Evolutionary conservation across 2,329 filamentous ascomycete species (phyloP).

Genomic region (Microcyclospora tardicrescens): DNA sequence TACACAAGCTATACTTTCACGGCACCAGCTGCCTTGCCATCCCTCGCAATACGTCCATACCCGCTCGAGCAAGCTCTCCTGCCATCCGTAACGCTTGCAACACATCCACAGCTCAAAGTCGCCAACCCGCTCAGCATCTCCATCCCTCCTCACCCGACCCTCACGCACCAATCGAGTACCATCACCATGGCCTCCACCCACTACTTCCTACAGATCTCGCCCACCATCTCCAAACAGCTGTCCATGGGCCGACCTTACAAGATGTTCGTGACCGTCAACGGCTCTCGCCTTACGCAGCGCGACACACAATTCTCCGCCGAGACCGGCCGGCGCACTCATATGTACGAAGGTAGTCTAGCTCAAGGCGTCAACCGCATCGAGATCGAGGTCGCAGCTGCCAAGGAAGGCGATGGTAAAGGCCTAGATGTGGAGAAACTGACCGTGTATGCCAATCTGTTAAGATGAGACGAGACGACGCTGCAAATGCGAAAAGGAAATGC

Average conservation of each 20-base stretch:
- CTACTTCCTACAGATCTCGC: slow-evolving; percentile 57
- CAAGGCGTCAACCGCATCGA: slow-evolving; percentile 67
- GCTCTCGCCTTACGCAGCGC: slow-evolving; percentile 41
- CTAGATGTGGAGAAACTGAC: slow-evolving; percentile 67
- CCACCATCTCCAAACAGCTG: slow-evolving; percentile 44
- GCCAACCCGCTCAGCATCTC: slow-evolving; percentile 47
- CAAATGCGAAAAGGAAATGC: too few relatives aligned
- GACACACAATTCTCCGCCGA: slow-evolving; percentile 32
- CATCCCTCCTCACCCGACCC: slow-evolving; percentile 51
- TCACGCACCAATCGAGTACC: slow-evolving; percentile 59
- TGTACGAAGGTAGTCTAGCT: slow-evolving; percentile 61
- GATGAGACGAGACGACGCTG: slow-evolving; percentile 25
- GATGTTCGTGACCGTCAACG: slow-evolving; percentile 61
- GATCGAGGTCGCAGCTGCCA: slow-evolving; percentile 56
- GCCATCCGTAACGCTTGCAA: slow-evolving; percentile 50
- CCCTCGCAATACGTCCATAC: slow-evolving; percentile 15
- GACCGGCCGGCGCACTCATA: slow-evolving; percentile 39
- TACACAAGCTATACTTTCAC: slow-evolving; percentile 21
- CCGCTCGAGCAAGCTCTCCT: slow-evolving; percentile 50
- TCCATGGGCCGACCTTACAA: slow-evolving; percentile 60
- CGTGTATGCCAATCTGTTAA: slow-evolving; percentile 64
- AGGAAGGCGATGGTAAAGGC: slow-evolving; percentile 29
- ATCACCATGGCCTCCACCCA: slow-evolving; percentile 56
- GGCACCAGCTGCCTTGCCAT: slow-evolving; percentile 26
- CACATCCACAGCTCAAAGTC: slow-evolving; percentile 53